A percentile compares a stretch with the other conserved stretches of the same genome.
Evolutionary conservation across 805 yeast genomes (phyloP).

Genomic region (Saccharomycopsis guyanensis): DNA sequence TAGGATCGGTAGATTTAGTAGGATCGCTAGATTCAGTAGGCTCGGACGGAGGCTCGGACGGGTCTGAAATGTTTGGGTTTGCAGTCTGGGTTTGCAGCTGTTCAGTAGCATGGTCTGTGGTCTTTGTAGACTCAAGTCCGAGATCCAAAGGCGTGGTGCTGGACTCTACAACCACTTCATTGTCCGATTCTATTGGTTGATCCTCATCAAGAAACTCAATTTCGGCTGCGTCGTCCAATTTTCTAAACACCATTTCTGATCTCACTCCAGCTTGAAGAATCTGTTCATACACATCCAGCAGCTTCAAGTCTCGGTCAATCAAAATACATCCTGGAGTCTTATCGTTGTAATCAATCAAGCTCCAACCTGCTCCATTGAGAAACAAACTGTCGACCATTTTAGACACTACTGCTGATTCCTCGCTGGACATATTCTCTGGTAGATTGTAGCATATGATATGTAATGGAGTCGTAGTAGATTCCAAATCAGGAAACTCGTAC

Average conservation of each 20-base stretch:
- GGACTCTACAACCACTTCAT: not conserved
- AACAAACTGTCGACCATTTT: conserved; percentile 59
- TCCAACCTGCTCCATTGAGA: conserved; percentile 92
- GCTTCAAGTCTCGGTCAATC: conserved; percentile 39
- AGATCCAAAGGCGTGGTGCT: too few species aligned
- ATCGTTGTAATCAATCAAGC: conserved; percentile 58
- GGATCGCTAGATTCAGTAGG: not conserved
- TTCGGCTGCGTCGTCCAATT: conserved; percentile 51
- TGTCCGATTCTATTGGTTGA: conserved; percentile 23
- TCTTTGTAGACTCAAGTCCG: too few species aligned
- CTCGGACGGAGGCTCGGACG: too few species aligned
- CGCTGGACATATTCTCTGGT: conserved; percentile 31
- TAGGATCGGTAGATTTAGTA: not conserved
- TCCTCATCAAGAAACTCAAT: conserved; percentile 48
- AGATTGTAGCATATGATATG: conserved; percentile 58
- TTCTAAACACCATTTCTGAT: conserved; percentile 75
- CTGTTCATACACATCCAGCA: conserved; percentile 36
- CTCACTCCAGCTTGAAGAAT: conserved; percentile 82
- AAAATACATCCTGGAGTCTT: conserved; percentile 85
- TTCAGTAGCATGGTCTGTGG: not conserved
- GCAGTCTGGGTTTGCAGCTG: too few species aligned
- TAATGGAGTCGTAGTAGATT: conserved; percentile 67
- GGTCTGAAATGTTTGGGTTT: too few species aligned
- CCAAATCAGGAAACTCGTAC: conserved; percentile 29
- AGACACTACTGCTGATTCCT: conserved; percentile 39